Percentiles rank a stretch among this genome's conserved stretches.
phyloP scores from a whole-genome alignment of 371 early-diverging fungal species.

The Actinomortierella wolfii region DNA sequence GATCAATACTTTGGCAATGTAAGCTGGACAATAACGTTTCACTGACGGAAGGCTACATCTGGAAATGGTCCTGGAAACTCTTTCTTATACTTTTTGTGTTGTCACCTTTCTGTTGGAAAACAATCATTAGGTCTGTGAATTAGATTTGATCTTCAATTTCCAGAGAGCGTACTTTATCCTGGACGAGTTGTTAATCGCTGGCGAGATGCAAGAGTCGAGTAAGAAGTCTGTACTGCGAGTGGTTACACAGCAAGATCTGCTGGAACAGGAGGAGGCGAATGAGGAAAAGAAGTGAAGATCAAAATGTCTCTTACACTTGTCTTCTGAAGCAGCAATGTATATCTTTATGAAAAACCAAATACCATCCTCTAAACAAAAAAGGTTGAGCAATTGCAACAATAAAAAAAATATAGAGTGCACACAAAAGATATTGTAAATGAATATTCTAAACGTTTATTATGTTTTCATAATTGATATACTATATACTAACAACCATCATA shows the following conservation, averaged over 20 bases:
- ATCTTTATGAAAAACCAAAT: no score
- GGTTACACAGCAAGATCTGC: constrained; percentile 76
- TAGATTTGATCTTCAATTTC: constrained; percentile 90
- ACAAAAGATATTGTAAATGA: not conserved
- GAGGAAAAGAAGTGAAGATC: constrained; percentile 51
- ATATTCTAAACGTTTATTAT: no score
- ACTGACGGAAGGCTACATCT: no score
- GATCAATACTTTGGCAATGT: constrained; percentile 98
- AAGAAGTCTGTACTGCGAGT: constrained; percentile 79
- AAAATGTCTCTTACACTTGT: not conserved
- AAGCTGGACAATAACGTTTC: constrained; percentile 23
- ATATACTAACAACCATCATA: no score
- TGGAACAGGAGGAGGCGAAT: constrained; percentile 75
- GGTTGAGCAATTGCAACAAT: no score
- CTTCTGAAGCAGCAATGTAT: no score
- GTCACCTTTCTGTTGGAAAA: not conserved
- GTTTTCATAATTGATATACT: no score
- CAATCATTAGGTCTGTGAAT: constrained; percentile 75
- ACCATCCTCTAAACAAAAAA: no score
- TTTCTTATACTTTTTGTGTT: no score
- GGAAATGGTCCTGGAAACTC: no score
- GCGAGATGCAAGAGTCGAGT: constrained; percentile 84
- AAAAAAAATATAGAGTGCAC: no score
- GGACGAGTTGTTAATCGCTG: constrained; percentile 84
- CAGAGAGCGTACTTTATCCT: constrained; percentile 86